Evolutionary conservation across 2,329 filamentous ascomycete species (phyloP), one percentile per base, ranked within the genome.

Genomic region (Sclerotinia borealis): DNA sequence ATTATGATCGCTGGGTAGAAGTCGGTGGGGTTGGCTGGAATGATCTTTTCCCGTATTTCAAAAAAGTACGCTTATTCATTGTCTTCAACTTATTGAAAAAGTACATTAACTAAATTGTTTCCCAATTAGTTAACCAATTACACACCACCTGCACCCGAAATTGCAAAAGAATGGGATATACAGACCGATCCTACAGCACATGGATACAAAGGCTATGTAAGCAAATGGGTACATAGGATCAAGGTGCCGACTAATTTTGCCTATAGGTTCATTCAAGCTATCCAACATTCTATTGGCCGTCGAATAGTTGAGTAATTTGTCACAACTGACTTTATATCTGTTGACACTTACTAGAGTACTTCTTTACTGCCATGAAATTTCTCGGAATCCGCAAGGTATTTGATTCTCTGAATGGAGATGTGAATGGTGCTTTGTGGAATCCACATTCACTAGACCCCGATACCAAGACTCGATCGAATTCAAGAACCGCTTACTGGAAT

Each of bases 11-110:
- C 1, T 81, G 79, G 78, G 72, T 74, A 49, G 68, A 71, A 8
- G 65, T 81, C 5, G 79, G 78, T 0, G 79, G 79, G 51, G 67
- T 78, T 78, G 72, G 71, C n/a, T 78, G 75, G 70, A 67, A 76
- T n/a, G 70, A 58, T n/a, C 54, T 63, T 0, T 59, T 59, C 41
- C 61, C 61, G 19, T 63, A 59, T 50, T 63, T 59, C 15, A 58
- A 50, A 8, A 63, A 63, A 37, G 61, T 51, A 10, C 50, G 31
- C 6, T n/a, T 9, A 27, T 25, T 9, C 37, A 13, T 13, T 34
- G 5, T 41, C 19, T 9, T 2, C 3, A 27, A 29, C 7, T 27
- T 1, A 34, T 55, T 31, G 17, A n/a, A 8, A 1, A 8, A 13
- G 22, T 39, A 7, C 3, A 59, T 43, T 15, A 19, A 5, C 34